Percentiles rank a stretch among this genome's conserved stretches.
Evolutionary conservation across 1,284 basidiomycete genomes (phyloP).

Genomic region (Salmacisia buchloeana): DNA sequence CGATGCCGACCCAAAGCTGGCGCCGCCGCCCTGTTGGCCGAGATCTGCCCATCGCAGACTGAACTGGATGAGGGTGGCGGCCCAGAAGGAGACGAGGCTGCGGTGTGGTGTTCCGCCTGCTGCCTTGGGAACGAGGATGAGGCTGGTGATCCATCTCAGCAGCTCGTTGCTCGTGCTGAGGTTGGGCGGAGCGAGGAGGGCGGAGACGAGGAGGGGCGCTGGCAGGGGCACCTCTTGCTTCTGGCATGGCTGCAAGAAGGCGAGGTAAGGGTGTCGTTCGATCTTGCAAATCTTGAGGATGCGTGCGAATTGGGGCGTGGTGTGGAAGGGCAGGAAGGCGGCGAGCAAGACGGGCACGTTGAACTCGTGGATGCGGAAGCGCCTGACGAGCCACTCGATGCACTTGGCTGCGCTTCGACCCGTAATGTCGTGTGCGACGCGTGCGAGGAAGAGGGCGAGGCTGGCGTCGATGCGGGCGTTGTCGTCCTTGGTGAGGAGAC

Average conservation of each 20-base stretch:
- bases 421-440: conserved; percentile 74
- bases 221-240: conserved; percentile 40
- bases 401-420: conserved; percentile 76
- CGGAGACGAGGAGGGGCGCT: conserved; percentile 32
- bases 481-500: conserved; percentile 66
- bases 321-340: conserved; percentile 88
- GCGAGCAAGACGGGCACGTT: conserved; percentile 74
- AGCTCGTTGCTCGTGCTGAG: conserved; percentile 55
- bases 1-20: conserved; percentile 47
- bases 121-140: conserved; percentile 56
- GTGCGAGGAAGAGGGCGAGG: conserved; percentile 64
- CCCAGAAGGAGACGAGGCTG: conserved; percentile 76
- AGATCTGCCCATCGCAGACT: conserved; percentile 29
- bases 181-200: conserved; percentile 43
- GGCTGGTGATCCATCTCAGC: conserved; percentile 60
- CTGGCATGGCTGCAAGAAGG: conserved; percentile 36
- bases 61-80: conserved; percentile 73
- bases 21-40: conserved; percentile 54
- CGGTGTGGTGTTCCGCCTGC: conserved; percentile 63
- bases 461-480: conserved; percentile 61
- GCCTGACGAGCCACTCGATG: conserved; percentile 91
- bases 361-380: conserved; percentile 91
- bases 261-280: conserved; percentile 38
- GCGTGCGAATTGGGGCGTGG: conserved; percentile 88
- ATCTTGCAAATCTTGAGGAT: conserved; percentile 82